Evolutionary conservation across 495 filamentous ascomycete genomes (phyloP).

Genomic region (Letharia lupina): DNA sequence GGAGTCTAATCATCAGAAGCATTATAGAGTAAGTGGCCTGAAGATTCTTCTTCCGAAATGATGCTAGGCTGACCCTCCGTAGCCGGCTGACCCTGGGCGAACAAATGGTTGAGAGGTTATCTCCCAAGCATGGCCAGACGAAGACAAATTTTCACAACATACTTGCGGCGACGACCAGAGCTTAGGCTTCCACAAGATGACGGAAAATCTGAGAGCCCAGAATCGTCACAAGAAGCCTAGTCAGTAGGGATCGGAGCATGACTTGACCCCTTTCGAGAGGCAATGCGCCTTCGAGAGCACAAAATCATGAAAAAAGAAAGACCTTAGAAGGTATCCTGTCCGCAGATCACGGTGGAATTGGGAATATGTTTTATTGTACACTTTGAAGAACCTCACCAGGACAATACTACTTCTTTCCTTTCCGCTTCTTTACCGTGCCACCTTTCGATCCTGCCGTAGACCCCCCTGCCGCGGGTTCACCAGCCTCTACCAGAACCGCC

Average conservation of each 20-base stretch:
- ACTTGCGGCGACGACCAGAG: not conserved
- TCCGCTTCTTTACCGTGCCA: conserved; percentile 55
- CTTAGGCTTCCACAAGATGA: too few relatives aligned
- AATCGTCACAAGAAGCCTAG: not conserved
- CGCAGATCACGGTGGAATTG: not conserved
- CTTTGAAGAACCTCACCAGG: not conserved
- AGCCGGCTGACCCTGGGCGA: not conserved
- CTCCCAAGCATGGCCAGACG: not conserved
- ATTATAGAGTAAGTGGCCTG: conserved; percentile 44
- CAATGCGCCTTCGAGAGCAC: not conserved
- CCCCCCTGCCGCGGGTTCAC: conserved; percentile 43
- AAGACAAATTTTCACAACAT: not conserved
- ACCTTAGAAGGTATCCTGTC: not conserved
- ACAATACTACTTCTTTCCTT: conserved; percentile 2
- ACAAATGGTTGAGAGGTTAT: not conserved
- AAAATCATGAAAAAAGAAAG: not conserved
- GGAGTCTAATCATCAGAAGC: conserved; percentile 61
- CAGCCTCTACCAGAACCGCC: conserved; percentile 73
- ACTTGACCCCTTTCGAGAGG: not conserved
- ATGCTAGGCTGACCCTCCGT: not conserved
- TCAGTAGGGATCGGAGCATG: not conserved
- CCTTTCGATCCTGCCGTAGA: conserved; percentile 34
- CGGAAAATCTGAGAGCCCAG: not conserved
- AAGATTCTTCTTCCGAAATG: not conserved
- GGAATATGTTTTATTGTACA: not conserved